These are phyloP conservation scores for Fusarium drepaniforme DNA, from an alignment of 2,329 filamentous ascomycete species.

Conservation along the genomic window DNA sequence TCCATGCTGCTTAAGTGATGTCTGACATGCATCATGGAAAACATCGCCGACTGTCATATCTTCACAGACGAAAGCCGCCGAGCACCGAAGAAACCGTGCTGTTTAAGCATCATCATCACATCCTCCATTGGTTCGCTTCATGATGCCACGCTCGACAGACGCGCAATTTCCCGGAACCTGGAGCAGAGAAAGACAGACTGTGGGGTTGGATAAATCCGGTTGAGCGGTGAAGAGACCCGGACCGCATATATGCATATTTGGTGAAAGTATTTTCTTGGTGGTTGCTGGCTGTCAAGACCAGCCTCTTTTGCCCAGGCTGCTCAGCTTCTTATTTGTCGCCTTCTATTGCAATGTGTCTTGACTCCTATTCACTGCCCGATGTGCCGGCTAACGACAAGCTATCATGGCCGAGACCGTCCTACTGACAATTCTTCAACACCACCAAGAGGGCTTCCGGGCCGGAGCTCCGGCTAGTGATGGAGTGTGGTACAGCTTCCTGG, in stretches of 20 bases:
- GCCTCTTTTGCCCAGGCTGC: neutral
- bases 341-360: neutral
- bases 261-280: neutral
- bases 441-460: neutral
- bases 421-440: neutral
- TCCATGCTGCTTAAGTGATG: neutral
- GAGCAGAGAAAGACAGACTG: conserved; percentile 7
- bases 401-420: neutral
- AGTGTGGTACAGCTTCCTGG: neutral
- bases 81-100: neutral
- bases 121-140: conserved; percentile 30
- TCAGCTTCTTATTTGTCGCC: neutral
- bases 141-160: neutral
- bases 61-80: neutral
- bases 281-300: neutral
- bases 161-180: conserved; percentile 31
- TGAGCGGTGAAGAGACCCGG: conserved; percentile 38
- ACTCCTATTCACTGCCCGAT: neutral
- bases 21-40: neutral
- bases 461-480: neutral
- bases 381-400: neutral
- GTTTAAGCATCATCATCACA: neutral
- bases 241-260: conserved; percentile 33
- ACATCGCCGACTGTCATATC: neutral
- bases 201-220: conserved; percentile 36